Evolutionary conservation across 768 basidiomycete species (phyloP), one percentile per base, ranked within the genome.

Genomic region (Hypholoma sublateritium): DNA sequence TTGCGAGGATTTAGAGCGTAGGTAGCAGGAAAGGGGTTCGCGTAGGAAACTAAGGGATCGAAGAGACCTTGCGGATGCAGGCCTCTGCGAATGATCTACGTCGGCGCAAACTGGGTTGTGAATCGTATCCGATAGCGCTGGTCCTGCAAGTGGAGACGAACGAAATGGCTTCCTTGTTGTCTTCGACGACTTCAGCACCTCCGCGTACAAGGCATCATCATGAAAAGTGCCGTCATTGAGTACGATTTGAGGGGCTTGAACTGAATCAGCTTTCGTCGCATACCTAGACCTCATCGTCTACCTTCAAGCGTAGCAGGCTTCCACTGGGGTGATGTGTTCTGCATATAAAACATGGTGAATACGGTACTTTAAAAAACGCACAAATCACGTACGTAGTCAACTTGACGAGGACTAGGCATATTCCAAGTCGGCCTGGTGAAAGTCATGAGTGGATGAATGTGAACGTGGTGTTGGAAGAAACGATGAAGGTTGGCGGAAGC

Each of bases 81-180:
- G 51, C 19, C 25, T n/a, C 22, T 43, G 2, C 17, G 24, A 32
- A 43, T 17, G 50, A 21, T 42, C 13, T 41, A 13, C 22, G 24
- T n/a, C 25, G 28, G 28, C 28, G 28, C 28, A 32, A 32, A 5
- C 28, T 32, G 28, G 28, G 28, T 9, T 32, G 28, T 9, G 9
- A 32, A 16, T 41, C n/a, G 19, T 25, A 5, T 42, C 53, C 14
- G 43, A 45, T 13, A 53, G 32, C 12, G 53, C 42, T 5, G 53
- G 53, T 35, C 53, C 53, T 14, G 53, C 53, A 21, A 53, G 43
- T 17, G 53, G 53, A 7, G 53, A 53, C 2, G 53, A 53, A 14
- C 53, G 53, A 8, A 53, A 21, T 14, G 53, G 53, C 34, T 36
- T 44, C n/a, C 42, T 34, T 4, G 53, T 41, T 17, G 39, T 42